Conservation (phyloP, 2,329 filamentous ascomycete species). For the Phialophora verrucosa region DNA sequence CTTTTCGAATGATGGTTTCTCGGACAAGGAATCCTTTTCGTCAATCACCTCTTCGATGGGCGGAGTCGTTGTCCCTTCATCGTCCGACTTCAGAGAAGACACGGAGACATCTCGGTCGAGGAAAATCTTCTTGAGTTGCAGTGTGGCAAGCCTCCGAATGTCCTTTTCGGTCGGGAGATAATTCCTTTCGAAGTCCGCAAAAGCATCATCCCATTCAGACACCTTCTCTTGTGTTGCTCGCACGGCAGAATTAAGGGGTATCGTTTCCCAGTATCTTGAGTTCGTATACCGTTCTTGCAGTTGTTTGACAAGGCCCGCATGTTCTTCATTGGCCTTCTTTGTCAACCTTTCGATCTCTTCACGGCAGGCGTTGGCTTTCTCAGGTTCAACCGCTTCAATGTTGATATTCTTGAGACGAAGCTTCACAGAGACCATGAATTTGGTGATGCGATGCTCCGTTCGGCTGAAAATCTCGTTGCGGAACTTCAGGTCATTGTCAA, state of each 20-base stretch:
- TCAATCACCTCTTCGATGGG: slow-evolving; percentile 45
- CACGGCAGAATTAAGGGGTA: slow-evolving; percentile 87
- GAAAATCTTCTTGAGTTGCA: slow-evolving; percentile 95
- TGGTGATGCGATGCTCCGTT: slow-evolving; percentile 79
- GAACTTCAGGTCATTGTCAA: slow-evolving; percentile 87
- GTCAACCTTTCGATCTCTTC: slow-evolving; percentile 78
- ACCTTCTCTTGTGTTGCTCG: slow-evolving; percentile 92
- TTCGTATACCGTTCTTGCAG: slow-evolving; percentile 90
- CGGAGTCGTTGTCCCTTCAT: slow-evolving; percentile 65
- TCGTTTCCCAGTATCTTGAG: slow-evolving; percentile 95
- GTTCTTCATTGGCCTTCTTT: slow-evolving; percentile 83
- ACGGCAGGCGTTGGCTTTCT: slow-evolving; percentile 82
- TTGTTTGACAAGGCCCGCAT: slow-evolving; percentile 72
- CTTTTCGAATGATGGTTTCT: slow-evolving; percentile 44
- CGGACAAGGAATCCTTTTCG: slow-evolving; percentile 44
- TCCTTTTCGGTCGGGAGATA: slow-evolving; percentile 96
- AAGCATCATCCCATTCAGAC: slow-evolving; percentile 88
- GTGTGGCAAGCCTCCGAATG: slow-evolving; percentile 85
- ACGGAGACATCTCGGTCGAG: slow-evolving; percentile 82
- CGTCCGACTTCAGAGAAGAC: slow-evolving; percentile 72
- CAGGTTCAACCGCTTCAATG: slow-evolving; percentile 85
- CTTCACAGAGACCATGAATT: slow-evolving; percentile 87
- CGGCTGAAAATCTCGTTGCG: slow-evolving; percentile 90
- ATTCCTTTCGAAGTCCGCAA: slow-evolving; percentile 87
- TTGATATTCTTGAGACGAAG: slow-evolving; percentile 85